A percentile compares a stretch with the other conserved stretches of the same genome.
These are phyloP conservation scores for Gentiana dahurica DNA, from an alignment of 257 asterid genomes.

Conservation along the genomic window DNA sequence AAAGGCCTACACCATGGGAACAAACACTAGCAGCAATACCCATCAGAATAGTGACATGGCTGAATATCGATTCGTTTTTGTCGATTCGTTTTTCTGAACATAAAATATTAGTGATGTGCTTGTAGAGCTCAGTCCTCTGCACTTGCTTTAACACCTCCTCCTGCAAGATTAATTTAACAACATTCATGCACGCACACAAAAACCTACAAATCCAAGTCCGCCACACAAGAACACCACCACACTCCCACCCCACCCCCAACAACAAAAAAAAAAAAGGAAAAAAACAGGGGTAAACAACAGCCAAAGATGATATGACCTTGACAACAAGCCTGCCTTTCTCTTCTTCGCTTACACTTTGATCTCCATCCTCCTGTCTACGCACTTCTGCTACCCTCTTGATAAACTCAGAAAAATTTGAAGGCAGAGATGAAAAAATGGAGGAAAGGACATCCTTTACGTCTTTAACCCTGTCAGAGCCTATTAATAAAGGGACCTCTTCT, in stretches of 20 bases:
- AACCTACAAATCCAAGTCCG: too few species aligned
- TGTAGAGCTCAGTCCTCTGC: slow-evolving; percentile 69
- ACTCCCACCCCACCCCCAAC: background rate
- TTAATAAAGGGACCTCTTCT: slow-evolving; percentile 74
- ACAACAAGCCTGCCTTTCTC: slow-evolving; percentile 69
- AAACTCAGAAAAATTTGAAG: slow-evolving; percentile 69
- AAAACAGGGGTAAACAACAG: background rate
- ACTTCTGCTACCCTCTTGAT: slow-evolving; percentile 91
- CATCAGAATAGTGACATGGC: slow-evolving; percentile 35
- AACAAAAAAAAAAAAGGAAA: slow-evolving; percentile 1
- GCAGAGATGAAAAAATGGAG: slow-evolving; percentile 54
- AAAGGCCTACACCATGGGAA: slow-evolving; percentile 79
- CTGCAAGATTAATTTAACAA: too few species aligned
- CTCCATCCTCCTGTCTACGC: slow-evolving; percentile 69
- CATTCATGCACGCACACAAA: too few species aligned
- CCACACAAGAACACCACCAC: too few species aligned
- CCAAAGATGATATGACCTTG: slow-evolving; percentile 47
- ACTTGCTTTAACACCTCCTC: slow-evolving; percentile 80
- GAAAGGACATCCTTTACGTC: slow-evolving; percentile 52
- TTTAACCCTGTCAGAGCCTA: slow-evolving; percentile 43
- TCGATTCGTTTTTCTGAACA: slow-evolving; percentile 31
- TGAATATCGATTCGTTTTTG: slow-evolving; percentile 21
- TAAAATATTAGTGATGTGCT: slow-evolving; percentile 49
- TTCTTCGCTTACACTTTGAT: slow-evolving; percentile 62
- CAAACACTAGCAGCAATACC: slow-evolving; percentile 64